Conservation (phyloP, 73 alveolate genomes). For the Diophrys sp. region DNA sequence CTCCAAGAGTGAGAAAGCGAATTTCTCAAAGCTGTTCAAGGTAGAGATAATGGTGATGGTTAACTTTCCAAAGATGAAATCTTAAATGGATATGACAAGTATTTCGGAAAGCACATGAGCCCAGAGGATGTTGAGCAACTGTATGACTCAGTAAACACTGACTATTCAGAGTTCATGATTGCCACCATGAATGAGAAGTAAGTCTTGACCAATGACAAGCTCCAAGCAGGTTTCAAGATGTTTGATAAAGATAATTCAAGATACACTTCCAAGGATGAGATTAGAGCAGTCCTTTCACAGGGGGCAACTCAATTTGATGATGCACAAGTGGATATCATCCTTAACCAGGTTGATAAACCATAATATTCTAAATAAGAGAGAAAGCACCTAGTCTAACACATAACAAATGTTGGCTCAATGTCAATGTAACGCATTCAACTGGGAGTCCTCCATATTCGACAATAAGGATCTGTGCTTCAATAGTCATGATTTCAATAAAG, state of each 20-base stretch:
- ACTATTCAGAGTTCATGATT: constrained; percentile 68
- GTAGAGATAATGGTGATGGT: constrained; percentile 86
- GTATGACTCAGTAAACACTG: constrained; percentile 48
- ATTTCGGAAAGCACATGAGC: constrained; percentile 44
- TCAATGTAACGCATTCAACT: no score
- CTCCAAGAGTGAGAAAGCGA: no score
- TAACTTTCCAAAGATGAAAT: constrained; percentile 70
- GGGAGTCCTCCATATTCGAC: no score
- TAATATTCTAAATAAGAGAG: no score
- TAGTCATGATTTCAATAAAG: no score
- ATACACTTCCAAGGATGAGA: constrained; percentile 65
- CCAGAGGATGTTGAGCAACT: constrained; percentile 64
- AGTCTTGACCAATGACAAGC: constrained; percentile 53
- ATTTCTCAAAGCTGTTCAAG: no score
- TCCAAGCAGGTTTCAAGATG: constrained; percentile 61
- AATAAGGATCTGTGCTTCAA: no score
- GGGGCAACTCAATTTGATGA: no score
- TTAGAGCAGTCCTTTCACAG: constrained; percentile 62
- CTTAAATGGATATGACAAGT: constrained; percentile 70
- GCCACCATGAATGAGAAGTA: constrained; percentile 66
- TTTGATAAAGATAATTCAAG: constrained; percentile 79
- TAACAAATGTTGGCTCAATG: no score
- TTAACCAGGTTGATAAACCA: no score
- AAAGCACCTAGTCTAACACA: no score
- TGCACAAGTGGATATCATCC: no score